A percentile compares a stretch with the other conserved stretches of the same genome.
phyloP scores from a whole-genome alignment of 2,329 filamentous ascomycete genomes.

The Ceratocystis cacaofunesta region DNA sequence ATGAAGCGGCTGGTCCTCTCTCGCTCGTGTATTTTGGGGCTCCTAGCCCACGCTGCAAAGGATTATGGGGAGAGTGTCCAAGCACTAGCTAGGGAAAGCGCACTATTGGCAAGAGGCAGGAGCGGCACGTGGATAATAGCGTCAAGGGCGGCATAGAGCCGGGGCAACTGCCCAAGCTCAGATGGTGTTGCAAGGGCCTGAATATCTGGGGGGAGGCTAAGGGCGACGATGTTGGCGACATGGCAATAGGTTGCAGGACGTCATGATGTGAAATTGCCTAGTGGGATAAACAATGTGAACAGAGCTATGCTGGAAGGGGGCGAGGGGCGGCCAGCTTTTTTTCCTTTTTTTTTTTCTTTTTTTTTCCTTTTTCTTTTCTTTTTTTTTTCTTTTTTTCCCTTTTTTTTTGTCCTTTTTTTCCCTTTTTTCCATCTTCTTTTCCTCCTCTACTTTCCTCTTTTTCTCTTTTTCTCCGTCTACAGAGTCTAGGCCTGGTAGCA shows the following conservation, averaged over 20 bases:
- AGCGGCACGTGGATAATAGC: constrained; percentile 1
- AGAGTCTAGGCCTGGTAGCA: background rate
- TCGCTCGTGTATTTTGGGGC: background rate
- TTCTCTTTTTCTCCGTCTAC: too few species aligned
- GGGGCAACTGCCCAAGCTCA: background rate
- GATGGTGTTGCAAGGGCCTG: background rate
- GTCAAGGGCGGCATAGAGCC: background rate
- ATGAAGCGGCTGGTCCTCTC: background rate
- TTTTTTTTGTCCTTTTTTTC: too few species aligned
- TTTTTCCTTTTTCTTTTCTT: too few species aligned
- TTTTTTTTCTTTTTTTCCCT: too few species aligned
- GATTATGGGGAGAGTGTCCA: background rate
- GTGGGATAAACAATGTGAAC: background rate
- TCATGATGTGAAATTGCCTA: background rate
- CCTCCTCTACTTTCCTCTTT: too few species aligned
- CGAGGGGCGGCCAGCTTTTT: too few species aligned
- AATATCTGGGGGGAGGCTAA: background rate
- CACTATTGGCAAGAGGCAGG: constrained; percentile 2
- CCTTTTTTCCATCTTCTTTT: too few species aligned
- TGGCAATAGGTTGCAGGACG: background rate
- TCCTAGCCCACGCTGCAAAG: background rate
- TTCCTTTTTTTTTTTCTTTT: too few species aligned
- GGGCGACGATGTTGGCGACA: background rate
- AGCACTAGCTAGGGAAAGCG: background rate
- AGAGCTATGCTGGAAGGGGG: background rate